A percentile compares a stretch with the other conserved stretches of the same genome.
These are phyloP conservation scores for Stephanodiscus triporus DNA, from an alignment of 108 stramenopile genomes.

Conservation along the genomic window DNA sequence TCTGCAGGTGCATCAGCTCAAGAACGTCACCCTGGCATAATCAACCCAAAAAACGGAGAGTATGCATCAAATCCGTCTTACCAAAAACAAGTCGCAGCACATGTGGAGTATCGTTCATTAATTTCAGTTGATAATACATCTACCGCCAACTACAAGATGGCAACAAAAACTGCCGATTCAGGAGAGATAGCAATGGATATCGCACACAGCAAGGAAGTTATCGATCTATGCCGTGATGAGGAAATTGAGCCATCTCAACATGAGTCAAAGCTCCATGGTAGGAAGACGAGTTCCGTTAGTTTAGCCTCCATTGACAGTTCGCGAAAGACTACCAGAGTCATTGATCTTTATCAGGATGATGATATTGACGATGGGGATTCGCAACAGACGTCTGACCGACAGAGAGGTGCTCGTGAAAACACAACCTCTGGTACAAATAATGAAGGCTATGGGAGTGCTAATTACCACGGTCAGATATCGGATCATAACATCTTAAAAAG, in stretches of 20 bases:
- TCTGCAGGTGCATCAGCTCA: neutral
- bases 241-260: neutral
- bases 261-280: neutral
- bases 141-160: neutral
- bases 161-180: neutral
- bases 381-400: neutral
- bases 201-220: neutral
- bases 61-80: neutral
- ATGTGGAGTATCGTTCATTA: neutral
- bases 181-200: neutral
- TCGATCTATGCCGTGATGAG: neutral
- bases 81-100: neutral
- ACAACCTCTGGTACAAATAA: neutral
- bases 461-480: no score
- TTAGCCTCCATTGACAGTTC: neutral
- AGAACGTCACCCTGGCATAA: neutral
- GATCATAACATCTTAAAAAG: no score
- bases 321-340: neutral
- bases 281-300: neutral
- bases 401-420: neutral
- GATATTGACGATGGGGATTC: neutral
- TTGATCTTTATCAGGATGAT: constrained; percentile 5
- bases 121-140: neutral
- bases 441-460: neutral
- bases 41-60: no score